phyloP scores from a whole-genome alignment of 305 asterid genomes.

The Fraxinus angustifolia region DNA sequence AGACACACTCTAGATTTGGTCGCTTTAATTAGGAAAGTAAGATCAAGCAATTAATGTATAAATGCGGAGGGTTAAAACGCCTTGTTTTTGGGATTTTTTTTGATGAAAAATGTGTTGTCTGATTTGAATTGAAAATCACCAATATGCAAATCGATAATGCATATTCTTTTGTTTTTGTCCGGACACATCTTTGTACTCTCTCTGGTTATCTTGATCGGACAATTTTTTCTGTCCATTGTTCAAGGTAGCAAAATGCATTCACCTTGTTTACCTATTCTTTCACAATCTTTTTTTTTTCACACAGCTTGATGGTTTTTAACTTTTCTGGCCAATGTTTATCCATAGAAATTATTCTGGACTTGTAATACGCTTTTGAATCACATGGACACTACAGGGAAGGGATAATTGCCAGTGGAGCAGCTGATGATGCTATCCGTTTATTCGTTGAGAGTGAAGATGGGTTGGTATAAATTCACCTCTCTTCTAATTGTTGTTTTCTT shows the following conservation, averaged over 20 bases:
- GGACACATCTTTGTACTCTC: no score
- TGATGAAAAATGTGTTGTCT: no score
- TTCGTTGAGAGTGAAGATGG: conserved; percentile 43
- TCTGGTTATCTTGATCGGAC: conserved; percentile 82
- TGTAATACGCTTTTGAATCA: conserved; percentile 9
- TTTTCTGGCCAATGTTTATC: not conserved
- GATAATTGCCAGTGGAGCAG: no score
- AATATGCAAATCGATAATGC: no score
- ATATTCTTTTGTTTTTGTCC: no score
- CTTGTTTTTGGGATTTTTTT: no score
- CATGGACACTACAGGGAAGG: conserved; percentile 45
- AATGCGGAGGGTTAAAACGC: no score
- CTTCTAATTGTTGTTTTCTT: not conserved
- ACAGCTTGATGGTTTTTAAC: not conserved
- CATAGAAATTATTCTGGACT: not conserved
- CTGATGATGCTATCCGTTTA: no score
- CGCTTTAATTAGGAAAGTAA: no score
- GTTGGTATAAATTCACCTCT: conserved; percentile 39
- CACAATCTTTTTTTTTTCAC: not conserved
- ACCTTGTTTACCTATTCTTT: conserved; percentile 6
- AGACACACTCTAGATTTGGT: no score
- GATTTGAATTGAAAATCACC: no score
- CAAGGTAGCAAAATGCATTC: conserved; percentile 46
- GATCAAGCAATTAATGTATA: no score
- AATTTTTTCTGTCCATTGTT: conserved; percentile 80